A percentile compares a stretch with the other conserved stretches of the same genome.
phyloP scores from a whole-genome alignment of 1,284 basidiomycete species.

The Mycocalia duriaeana region DNA sequence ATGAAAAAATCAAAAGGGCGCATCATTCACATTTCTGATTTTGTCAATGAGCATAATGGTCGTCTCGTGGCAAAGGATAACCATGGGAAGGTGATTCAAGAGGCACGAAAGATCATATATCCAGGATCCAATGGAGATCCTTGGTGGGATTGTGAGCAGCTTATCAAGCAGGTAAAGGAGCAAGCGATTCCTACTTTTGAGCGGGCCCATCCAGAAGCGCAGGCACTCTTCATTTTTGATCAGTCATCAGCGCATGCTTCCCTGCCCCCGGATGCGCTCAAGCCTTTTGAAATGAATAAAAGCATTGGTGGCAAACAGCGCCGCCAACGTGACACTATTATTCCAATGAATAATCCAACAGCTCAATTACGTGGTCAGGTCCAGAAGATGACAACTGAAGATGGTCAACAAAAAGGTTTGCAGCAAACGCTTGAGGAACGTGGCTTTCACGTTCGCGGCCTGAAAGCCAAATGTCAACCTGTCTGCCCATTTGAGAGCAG shows the following conservation, averaged over 20 bases:
- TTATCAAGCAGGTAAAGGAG: too few relatives aligned
- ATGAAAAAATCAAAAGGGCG: neutral
- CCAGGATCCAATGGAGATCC: too few relatives aligned
- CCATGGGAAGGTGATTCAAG: conserved; percentile 13
- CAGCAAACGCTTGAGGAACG: conserved; percentile 26
- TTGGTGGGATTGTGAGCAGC: too few relatives aligned
- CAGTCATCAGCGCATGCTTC: conserved; percentile 28
- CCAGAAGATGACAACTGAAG: conserved; percentile 25
- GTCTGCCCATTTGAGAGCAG: conserved; percentile 23
- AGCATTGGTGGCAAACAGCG: conserved; percentile 25
- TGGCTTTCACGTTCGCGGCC: conserved; percentile 22
- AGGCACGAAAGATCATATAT: conserved; percentile 14
- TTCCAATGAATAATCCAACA: conserved; percentile 17
- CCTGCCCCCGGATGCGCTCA: conserved; percentile 23
- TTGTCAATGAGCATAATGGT: conserved; percentile 9
- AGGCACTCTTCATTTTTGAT: conserved; percentile 29
- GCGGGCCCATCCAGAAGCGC: conserved; percentile 23
- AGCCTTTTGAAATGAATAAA: conserved; percentile 31
- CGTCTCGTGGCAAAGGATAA: conserved; percentile 13
- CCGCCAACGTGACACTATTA: conserved; percentile 23
- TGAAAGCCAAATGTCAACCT: conserved; percentile 23
- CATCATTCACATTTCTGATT: conserved; percentile 1
- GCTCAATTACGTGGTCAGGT: conserved; percentile 1
- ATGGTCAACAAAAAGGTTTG: conserved; percentile 27
- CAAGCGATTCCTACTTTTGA: too few relatives aligned